Conservation (phyloP, 2,329 filamentous ascomycete species). For the Orbilia quercus region DNA sequence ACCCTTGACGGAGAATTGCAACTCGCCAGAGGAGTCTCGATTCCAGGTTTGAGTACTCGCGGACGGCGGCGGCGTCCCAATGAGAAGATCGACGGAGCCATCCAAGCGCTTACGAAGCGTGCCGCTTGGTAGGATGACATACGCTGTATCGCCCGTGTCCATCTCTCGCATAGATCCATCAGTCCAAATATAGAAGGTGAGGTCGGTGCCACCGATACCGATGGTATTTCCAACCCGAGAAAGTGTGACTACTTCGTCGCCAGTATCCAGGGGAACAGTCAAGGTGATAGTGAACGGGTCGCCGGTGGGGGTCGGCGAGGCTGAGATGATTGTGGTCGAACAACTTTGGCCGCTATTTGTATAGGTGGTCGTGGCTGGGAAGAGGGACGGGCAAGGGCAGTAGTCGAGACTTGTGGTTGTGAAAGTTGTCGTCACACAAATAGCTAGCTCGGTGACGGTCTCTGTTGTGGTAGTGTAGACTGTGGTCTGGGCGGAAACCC, state of each 20-base stretch:
- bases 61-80: constrained; percentile 16
- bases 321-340: constrained; percentile 24
- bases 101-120: constrained; percentile 38
- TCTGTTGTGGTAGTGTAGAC: constrained; percentile 23
- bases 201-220: constrained; percentile 32
- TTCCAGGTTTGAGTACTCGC: constrained; percentile 27
- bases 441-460: constrained; percentile 38
- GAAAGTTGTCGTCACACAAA: constrained; percentile 33
- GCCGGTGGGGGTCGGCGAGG: constrained; percentile 14
- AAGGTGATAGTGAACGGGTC: constrained; percentile 39
- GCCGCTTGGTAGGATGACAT: constrained; percentile 34
- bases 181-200: constrained; percentile 29
- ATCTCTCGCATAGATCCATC: constrained; percentile 27
- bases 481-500: constrained; percentile 5
- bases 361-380: constrained; percentile 18
- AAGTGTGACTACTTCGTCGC: constrained; percentile 31
- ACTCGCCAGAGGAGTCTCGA: constrained; percentile 9
- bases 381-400: constrained; percentile 33
- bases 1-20: constrained; percentile 18
- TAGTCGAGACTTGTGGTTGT: constrained; percentile 27
- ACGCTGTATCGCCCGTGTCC: constrained; percentile 34
- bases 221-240: constrained; percentile 49
- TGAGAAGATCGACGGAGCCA: constrained; percentile 41
- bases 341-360: constrained; percentile 22
- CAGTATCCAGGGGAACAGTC: constrained; percentile 27